Base-by-base conservation (phyloP, 495 filamentous ascomycete species). In the Tuber calosporum region DNA sequence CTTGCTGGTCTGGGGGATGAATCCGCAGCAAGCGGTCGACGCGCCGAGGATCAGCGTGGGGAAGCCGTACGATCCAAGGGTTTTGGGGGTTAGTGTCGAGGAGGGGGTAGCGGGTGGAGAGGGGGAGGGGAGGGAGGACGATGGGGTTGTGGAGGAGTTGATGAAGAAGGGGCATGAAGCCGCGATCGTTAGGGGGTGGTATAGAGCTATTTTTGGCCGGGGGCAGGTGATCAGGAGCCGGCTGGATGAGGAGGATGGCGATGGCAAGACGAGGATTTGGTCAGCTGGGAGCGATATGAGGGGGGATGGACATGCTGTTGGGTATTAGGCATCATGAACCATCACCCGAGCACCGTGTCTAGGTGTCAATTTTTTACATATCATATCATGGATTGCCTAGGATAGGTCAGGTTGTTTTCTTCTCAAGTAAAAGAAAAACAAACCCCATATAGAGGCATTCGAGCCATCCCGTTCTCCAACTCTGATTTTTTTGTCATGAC, bases 1-100 rank as follows among this genome's bases (percentile, higher is more conserved):
- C 73, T 92, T 96, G 88, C 82, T 96, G 4, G 89, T 91, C 0
- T 97, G 95, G 81, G 88, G 89, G n/a, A 86, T 91, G 78, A 90
- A 88, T 72, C 93, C 93, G 40, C 95, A 99, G 85, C 89, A 90
- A 42, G 94, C 96, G 66, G 85, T 99, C 4, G 95, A 99, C 81
- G 89, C 95, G 41, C 94, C 96, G 45, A 85, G 95, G 15, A 85
- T 98, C 58, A 97, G 93, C 75, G 74, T 77, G 90, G 94, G 76
- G 90, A 91, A 4, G 89, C 90, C 0, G 87, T 73, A 81, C 37
- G 66, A 78, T 48, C 69, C 79, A 13, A 81, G 80, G 6, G 77
- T 34, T 4, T 13, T 20, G 22, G 89, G 84, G 1, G 90, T 98
- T 2, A 92, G 86, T 81, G 84, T 97, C 0, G 95, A 99, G 81